These are phyloP conservation scores for Xerocomus brunneocitrinus DNA, from an alignment of 768 basidiomycete species.

Conservation along the genomic window DNA sequence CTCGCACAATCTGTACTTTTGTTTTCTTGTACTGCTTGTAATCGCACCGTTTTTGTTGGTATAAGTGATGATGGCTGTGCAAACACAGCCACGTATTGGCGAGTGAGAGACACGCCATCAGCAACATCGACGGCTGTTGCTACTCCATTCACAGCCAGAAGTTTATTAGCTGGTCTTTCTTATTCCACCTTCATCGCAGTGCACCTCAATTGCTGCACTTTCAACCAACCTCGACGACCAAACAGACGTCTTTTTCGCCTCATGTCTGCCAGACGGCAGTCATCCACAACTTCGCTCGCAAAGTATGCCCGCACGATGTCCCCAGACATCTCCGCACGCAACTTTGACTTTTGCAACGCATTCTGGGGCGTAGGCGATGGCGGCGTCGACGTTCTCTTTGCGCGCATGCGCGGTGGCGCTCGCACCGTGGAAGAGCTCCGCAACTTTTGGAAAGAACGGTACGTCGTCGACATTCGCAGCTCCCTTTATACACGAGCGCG, in stretches of 20 bases:
- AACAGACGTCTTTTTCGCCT: slow-evolving; percentile 14
- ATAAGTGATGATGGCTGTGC: neutral
- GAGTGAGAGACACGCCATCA: neutral
- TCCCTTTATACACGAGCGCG: neutral
- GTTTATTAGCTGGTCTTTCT: neutral
- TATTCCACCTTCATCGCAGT: slow-evolving; percentile 2
- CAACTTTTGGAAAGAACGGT: slow-evolving; percentile 94
- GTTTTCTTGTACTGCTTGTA: neutral
- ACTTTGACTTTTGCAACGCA: slow-evolving; percentile 90
- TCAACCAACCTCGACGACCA: slow-evolving; percentile 12
- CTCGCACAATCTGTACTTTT: neutral
- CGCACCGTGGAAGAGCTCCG: slow-evolving; percentile 87
- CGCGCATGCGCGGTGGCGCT: slow-evolving; percentile 79
- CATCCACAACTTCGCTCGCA: slow-evolving; percentile 78
- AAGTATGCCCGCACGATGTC: slow-evolving; percentile 60
- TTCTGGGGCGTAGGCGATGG: slow-evolving; percentile 91
- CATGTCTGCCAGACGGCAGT: slow-evolving; percentile 74
- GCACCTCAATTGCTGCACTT: slow-evolving; percentile 18
- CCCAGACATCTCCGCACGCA: slow-evolving; percentile 39
- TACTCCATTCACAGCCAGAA: neutral
- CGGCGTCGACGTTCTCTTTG: slow-evolving; percentile 87
- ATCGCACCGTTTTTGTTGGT: neutral
- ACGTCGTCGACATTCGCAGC: slow-evolving; percentile 23
- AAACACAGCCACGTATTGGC: slow-evolving; percentile 16
- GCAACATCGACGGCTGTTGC: neutral